A percentile compares a stretch with the other conserved stretches of the same genome.
Conservation (phyloP, 805 yeast genomes). For the Ogataea sp. region DNA sequence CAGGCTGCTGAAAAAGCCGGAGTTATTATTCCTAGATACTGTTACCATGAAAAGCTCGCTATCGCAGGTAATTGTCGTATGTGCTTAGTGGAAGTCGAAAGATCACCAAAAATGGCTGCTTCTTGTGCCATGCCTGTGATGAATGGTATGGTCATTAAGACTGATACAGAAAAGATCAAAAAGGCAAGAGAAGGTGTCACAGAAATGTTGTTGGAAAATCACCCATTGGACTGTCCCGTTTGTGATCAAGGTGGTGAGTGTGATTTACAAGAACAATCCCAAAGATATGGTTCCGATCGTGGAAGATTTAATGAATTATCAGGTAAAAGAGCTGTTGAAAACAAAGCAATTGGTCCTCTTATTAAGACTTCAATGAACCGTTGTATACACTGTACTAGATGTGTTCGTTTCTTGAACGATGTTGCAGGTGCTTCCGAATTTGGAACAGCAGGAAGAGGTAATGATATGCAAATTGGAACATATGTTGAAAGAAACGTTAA, state of each 20-base stretch:
- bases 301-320: slow-evolving; percentile 76
- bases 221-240: slow-evolving; percentile 87
- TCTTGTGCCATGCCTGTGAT: slow-evolving; percentile 92
- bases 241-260: slow-evolving; percentile 96
- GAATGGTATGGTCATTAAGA: slow-evolving; percentile 80
- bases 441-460: slow-evolving; percentile 86
- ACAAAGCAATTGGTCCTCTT: slow-evolving; percentile 84
- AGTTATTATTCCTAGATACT: slow-evolving; percentile 78
- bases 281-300: slow-evolving; percentile 78
- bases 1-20: slow-evolving; percentile 93
- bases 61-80: slow-evolving; percentile 91
- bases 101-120: slow-evolving; percentile 84
- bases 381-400: slow-evolving; percentile 87
- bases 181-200: slow-evolving; percentile 87
- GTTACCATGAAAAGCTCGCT: slow-evolving; percentile 86
- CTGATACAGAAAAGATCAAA: slow-evolving; percentile 68
- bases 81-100: slow-evolving; percentile 86
- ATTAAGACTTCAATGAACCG: slow-evolving; percentile 89
- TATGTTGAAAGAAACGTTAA: slow-evolving; percentile 78
- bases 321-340: slow-evolving; percentile 87
- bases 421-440: slow-evolving; percentile 91
- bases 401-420: slow-evolving; percentile 84
- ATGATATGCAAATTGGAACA: slow-evolving; percentile 87
- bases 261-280: slow-evolving; percentile 82
- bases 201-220: slow-evolving; percentile 80